Evolutionary conservation across 176 grass and related monocot species (phyloP), one percentile per base, ranked within the genome.

Genomic region (Carex littledalei): DNA sequence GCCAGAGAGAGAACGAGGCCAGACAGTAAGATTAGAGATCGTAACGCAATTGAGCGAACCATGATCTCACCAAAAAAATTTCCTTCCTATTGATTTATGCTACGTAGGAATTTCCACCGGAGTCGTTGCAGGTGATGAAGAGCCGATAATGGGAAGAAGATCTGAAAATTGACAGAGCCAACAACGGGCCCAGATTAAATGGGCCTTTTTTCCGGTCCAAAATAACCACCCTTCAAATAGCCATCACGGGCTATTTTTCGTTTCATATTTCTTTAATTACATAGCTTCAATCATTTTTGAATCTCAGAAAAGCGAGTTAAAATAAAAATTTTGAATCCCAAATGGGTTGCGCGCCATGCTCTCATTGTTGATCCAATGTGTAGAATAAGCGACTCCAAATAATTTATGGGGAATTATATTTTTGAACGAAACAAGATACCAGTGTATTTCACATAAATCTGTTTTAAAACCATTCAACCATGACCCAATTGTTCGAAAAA

Each of bases 11-110:
- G 43, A 39, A 10, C 62, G 21, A 83, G 63, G 4, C 39, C 22
- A 52, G 18, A 83, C 22, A 63, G 49, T 9, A 83, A 69, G 60
- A 83, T 9, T 12, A 67, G 62, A 52, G 45, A 83, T 68, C 22
- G 60, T 41, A 83, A 55, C 18, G 63, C 63, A 29, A 83, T 55
- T 69, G 81, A 13, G 47, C 41, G 81, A 64, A 54, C 47, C 81
- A 67, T 67, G 39, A 69, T 68, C 68, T 63, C 63, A 56, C 53
- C 37, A 39, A 52, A 39, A 34, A 60, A 9, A 18, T 83, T 69
- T 14, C 39, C 18, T 83, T 53, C 21, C 37, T 35, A 15, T 52
- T 50, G 47, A 17, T 80, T 63, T 21, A 16, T 34, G 13, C n/a
- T 6, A 3, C 24, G 4, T 50, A 52, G 43, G 41, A 74, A 21